Conservation (phyloP, 768 basidiomycete genomes). For the Xerocomellus dryophilus region DNA sequence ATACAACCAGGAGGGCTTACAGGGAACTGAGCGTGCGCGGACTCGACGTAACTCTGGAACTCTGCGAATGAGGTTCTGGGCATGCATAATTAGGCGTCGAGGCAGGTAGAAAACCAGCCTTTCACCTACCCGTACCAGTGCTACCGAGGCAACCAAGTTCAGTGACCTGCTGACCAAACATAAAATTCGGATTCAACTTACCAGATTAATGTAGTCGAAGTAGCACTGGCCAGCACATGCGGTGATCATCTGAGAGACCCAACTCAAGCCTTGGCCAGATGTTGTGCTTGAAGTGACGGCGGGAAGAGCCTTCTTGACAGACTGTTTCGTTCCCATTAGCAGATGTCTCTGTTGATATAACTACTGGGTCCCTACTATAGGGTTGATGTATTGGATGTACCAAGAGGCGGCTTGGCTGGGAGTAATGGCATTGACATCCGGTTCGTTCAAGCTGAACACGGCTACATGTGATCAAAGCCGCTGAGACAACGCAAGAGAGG, state of each 20-base stretch:
- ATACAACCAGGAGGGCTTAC: slow-evolving; percentile 7
- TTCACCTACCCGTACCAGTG: slow-evolving; percentile 32
- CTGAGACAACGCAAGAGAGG: neutral
- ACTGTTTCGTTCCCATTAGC: slow-evolving; percentile 15
- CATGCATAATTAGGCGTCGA: neutral
- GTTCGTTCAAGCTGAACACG: slow-evolving; percentile 38
- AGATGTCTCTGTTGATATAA: neutral
- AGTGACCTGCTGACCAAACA: neutral
- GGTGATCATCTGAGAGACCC: slow-evolving; percentile 34
- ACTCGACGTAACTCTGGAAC: slow-evolving; percentile 30
- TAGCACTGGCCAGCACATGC: slow-evolving; percentile 36
- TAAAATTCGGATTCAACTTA: slow-evolving; percentile 6
- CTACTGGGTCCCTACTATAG: slow-evolving; percentile 27
- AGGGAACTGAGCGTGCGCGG: slow-evolving; percentile 28
- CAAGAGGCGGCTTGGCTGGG: slow-evolving; percentile 34
- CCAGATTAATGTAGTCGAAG: slow-evolving; percentile 37
- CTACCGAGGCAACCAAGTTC: neutral
- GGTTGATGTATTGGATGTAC: slow-evolving; percentile 38
- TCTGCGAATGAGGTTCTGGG: slow-evolving; percentile 23
- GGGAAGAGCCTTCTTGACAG: slow-evolving; percentile 39
- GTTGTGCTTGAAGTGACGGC: slow-evolving; percentile 34
- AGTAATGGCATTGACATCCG: slow-evolving; percentile 31
- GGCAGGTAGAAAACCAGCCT: neutral
- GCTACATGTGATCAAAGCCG: slow-evolving; percentile 8
- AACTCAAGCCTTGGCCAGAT: slow-evolving; percentile 34